Conservation (phyloP, 768 basidiomycete genomes). For the Lentinula guzmanii region DNA sequence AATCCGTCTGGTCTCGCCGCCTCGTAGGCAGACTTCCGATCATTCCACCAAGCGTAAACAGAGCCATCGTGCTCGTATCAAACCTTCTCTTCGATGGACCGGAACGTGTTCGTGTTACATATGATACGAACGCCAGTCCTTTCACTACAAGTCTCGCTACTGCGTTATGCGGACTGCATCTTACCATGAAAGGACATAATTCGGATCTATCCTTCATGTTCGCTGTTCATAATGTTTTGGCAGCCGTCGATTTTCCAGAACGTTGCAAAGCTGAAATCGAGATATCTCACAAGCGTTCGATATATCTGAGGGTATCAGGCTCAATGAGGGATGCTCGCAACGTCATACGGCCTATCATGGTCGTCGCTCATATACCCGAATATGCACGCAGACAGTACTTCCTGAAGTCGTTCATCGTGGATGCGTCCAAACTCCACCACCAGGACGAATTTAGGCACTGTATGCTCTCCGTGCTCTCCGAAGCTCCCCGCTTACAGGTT, state of each 20-base stretch:
- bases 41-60: not conserved
- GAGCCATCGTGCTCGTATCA: not conserved
- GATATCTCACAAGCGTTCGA: not conserved
- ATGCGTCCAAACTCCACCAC: not conserved
- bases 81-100: not conserved
- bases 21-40: not conserved
- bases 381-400: not conserved
- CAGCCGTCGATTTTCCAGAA: not conserved
- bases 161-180: not conserved
- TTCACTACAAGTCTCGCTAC: not conserved
- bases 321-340: not conserved
- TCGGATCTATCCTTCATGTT: not conserved
- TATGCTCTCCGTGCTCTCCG: not conserved
- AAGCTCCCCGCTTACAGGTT: not conserved
- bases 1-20: not conserved
- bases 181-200: not conserved
- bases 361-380: not conserved
- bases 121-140: not conserved
- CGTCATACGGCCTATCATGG: not conserved
- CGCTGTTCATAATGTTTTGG: not conserved
- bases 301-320: not conserved
- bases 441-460: not conserved
- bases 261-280: not conserved
- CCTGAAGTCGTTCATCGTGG: not conserved
- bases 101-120: not conserved